Evolutionary conservation across 768 basidiomycete genomes (phyloP), one percentile per base, ranked within the genome.

Genomic region (Sporobolomyces roseus): DNA sequence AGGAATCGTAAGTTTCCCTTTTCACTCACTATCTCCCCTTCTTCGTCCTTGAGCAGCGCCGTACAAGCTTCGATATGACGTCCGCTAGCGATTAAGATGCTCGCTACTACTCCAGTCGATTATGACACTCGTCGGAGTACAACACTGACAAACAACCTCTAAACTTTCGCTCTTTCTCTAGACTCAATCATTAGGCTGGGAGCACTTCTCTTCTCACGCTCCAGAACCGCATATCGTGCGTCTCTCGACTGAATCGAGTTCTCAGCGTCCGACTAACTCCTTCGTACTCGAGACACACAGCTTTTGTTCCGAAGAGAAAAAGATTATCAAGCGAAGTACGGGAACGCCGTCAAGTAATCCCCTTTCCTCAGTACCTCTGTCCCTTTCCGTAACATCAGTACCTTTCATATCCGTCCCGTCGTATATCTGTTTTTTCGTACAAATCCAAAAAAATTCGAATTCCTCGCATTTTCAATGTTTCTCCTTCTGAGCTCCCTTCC

Each of bases 161-260:
- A n/a, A n/a, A n/a, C n/a, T n/a, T n/a, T n/a, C n/a, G n/a, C 12
- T 17, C 21, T 23, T 4, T 25, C 12, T 19, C n/a, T 62, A 69
- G 68, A 90, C 89, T 45, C 93, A 98, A 79, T 94, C 91, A 78
- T 81, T 93, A 38, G 93, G 93, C 5, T 97, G 93, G 93, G 89
- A 91, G 76, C 93, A 96, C 75, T 97, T 93, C 75, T 92, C 93
- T 81, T 90, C 93, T n/a, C 93, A 97, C 76, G 90, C 38, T 5
- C 68, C 68, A 1, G 68, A 69, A 49, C 68, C 68, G 2, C 68
- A 69, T 58, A 64, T 69, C 46, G 68, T 61, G 10, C 21, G 61
- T 51, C n/a, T n/a, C n/a, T n/a, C n/a, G n/a, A n/a, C n/a, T n/a
- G n/a, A n/a, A n/a, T n/a, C n/a, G n/a, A n/a, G n/a, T n/a, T n/a